These are phyloP conservation scores for Eucalyptus coolabah DNA, from an alignment of 345 rosid genomes.

Conservation along the genomic window DNA sequence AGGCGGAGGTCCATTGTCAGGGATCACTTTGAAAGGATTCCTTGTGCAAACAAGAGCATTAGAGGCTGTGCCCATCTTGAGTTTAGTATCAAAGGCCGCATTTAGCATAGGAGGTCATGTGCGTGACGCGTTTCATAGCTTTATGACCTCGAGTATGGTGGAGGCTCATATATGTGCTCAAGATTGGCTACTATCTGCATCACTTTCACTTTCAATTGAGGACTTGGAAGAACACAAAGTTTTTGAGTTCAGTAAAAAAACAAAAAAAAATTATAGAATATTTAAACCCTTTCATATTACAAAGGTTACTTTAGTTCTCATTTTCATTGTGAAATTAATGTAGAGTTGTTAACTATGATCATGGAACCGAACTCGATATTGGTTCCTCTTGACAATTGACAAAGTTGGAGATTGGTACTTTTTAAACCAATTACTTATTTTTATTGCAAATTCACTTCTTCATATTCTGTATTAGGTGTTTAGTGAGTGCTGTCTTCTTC, in stretches of 20 bases:
- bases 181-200: too few species aligned
- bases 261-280: too few species aligned
- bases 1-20: too few species aligned
- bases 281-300: neutral
- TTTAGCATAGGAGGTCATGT: neutral
- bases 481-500: neutral
- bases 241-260: too few species aligned
- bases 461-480: too few species aligned
- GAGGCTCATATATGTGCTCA: neutral
- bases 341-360: rapidly evolving
- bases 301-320: neutral
- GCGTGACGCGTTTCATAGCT: neutral
- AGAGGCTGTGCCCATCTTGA: neutral
- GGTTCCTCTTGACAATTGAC: rapidly evolving
- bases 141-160: neutral
- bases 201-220: too few species aligned
- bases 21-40: too few species aligned
- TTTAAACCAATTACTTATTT: neutral
- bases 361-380: rapidly evolving
- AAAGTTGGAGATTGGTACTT: too few species aligned
- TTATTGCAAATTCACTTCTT: neutral
- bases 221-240: neutral
- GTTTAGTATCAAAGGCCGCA: neutral
- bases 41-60: too few species aligned
- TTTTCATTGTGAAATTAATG: neutral